Base-by-base conservation (phyloP, 306 rosid species). In the Hylodesmum podocarpum region DNA sequence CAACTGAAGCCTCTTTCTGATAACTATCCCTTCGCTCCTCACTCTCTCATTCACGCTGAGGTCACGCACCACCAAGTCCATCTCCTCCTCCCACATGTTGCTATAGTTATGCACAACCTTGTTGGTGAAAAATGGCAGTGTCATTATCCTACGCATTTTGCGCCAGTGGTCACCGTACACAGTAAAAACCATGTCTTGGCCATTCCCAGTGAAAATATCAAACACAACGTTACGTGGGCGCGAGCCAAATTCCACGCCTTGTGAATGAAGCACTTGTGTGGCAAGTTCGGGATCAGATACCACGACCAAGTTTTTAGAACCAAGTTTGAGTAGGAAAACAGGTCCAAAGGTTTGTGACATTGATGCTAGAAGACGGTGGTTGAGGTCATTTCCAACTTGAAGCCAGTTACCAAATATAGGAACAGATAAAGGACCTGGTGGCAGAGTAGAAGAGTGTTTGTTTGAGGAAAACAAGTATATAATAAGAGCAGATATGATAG, bases 131-230 rank as follows among this genome's bases (percentile, higher is more conserved):
- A 93, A 91, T 0, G 98, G 93, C 14, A 91, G 65, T 0, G 96
- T 89, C 98, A 93, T 93, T 43, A 91, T 89, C 21, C 98, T 75
- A 0, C 96, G 88, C 96, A 93, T 93, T 68, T 91, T 93, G 33
- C 96, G 90, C 98, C 96, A 93, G 12, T 93, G 96, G 9, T 93
- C 93, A 0, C 96, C 96, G 1, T 90, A 91, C 0, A 87, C 59
- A 0, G 95, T 91, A 82, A 93, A 93, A 14, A 93, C 97, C 97
- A 91, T 93, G 84, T 93, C 98, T 70, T 91, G 96, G 8, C 96
- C 98, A 40, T 85, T 89, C 10, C 96, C 93, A 0, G 96, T 93
- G 86, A 91, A 93, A 67, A 93, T 88, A 29, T 93, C 95, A 2
- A 93, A 93, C 16, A 89, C 96, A 0, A 93, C 83, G 4, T 93